Percentiles rank a stretch among this genome's conserved stretches.
These are phyloP conservation scores for Penicillium ochrochloron DNA, from an alignment of 495 filamentous ascomycete genomes.

Conservation along the genomic window DNA sequence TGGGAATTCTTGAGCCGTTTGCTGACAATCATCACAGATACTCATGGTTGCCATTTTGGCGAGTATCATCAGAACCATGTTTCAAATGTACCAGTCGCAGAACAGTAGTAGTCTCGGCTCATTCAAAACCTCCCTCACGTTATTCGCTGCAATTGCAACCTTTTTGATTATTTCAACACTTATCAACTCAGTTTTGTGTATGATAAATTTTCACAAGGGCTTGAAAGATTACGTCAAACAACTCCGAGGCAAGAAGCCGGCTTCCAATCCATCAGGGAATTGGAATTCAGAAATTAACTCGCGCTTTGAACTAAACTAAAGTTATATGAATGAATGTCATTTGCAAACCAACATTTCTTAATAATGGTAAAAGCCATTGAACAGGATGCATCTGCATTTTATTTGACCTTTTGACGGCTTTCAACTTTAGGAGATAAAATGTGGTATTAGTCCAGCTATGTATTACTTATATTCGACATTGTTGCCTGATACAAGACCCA, in stretches of 20 bases:
- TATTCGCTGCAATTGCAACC: slow-evolving; percentile 24
- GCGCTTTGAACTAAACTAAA: slow-evolving; percentile 22
- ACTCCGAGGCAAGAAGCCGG: background rate
- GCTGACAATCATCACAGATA: slow-evolving; percentile 19
- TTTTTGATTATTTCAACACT: slow-evolving; percentile 21
- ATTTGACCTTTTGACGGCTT: background rate
- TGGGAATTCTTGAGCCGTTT: background rate
- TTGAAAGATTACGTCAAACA: slow-evolving; percentile 25
- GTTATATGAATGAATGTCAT: slow-evolving; percentile 7
- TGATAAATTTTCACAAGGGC: slow-evolving; percentile 30
- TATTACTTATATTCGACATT: background rate
- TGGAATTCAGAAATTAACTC: slow-evolving; percentile 13
- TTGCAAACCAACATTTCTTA: background rate
- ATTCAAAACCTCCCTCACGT: slow-evolving; percentile 24
- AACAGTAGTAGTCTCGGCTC: slow-evolving; percentile 12
- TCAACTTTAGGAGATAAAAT: background rate
- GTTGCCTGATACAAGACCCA: background rate
- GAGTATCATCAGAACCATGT: slow-evolving; percentile 17
- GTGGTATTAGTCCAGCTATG: background rate
- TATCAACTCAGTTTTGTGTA: slow-evolving; percentile 26
- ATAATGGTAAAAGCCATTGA: background rate
- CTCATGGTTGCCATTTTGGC: slow-evolving; percentile 21
- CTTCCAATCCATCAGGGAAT: slow-evolving; percentile 3
- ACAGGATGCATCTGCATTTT: background rate
- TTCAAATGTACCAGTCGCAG: slow-evolving; percentile 5